Evolutionary conservation across 1,284 basidiomycete species (phyloP).

Genomic region (Polyporus tsugae): DNA sequence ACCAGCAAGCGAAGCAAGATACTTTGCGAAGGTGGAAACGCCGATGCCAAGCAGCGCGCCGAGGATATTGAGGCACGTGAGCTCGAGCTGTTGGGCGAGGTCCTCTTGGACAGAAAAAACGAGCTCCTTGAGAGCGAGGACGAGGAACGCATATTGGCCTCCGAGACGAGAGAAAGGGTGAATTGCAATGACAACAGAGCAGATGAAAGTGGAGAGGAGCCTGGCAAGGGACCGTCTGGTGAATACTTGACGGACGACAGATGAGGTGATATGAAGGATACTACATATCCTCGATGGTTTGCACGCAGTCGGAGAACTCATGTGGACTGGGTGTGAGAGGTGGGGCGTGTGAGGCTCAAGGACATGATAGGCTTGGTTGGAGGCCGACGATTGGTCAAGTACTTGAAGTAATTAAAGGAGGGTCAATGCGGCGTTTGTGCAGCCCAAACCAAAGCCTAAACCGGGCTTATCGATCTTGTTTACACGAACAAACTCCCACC

Average conservation of each 20-base stretch:
- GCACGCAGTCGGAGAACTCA: background rate
- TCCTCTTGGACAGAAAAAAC: slow-evolving; percentile 57
- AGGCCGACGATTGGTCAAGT: background rate
- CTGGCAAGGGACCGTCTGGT: slow-evolving; percentile 51
- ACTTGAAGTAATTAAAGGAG: too few relatives aligned
- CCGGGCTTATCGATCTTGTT: background rate
- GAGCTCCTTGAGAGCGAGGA: slow-evolving; percentile 56
- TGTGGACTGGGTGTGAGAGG: background rate
- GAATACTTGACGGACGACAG: slow-evolving; percentile 27
- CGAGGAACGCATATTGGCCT: slow-evolving; percentile 52
- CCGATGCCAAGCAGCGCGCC: slow-evolving; percentile 54
- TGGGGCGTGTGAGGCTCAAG: background rate
- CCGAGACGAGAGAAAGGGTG: slow-evolving; percentile 52
- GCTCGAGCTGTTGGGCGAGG: slow-evolving; percentile 58
- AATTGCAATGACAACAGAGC: slow-evolving; percentile 50
- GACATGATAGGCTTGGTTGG: background rate
- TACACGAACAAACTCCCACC: background rate
- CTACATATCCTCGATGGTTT: too few relatives aligned
- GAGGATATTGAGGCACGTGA: slow-evolving; percentile 51
- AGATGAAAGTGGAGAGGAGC: slow-evolving; percentile 55
- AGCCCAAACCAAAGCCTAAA: background rate
- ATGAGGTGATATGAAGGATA: background rate
- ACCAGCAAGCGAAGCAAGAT: slow-evolving; percentile 43
- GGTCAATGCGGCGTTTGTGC: background rate
- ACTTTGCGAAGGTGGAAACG: slow-evolving; percentile 52